Evolutionary conservation across 176 grass and related monocot genomes (phyloP), one percentile per base, ranked within the genome.

Genomic region (Tillandsia leiboldiana): DNA sequence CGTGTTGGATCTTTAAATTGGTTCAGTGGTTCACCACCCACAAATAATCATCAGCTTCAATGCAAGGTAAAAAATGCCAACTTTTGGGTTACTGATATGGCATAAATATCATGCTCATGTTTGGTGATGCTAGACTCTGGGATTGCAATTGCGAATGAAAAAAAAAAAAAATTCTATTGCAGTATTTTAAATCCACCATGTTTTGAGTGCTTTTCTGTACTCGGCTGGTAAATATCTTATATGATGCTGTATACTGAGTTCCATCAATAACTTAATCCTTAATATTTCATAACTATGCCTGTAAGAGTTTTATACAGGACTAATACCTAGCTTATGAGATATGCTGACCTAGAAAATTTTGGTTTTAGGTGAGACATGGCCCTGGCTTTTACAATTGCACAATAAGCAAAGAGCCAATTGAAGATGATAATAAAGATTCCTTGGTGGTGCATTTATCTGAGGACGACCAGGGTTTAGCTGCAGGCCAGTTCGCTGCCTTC

Each of bases 401-500:
- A 12, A 73, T 93, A 51, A 68, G 51, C 10, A 23, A 77, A 54
- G 80, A 79, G 63, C 20, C 65, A 53, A 85, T 28, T 11, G 52
- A 51, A 75, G 72, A 82, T 70, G 27, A 72, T 61, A 42, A 70
- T 70, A 82, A 68, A 72, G 77, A 84, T 64, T 26, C 56, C 77
- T 50, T 99, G 69, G 65, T 57, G 17, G 90, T 99, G 22, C 77
- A 68, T 77, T 72, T 99, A 5, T 87, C 83, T 50, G 82, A 90
- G 79, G 94, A 99, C 49, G 94, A 88, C 59, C 94, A 93, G 64
- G 94, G 94, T 47, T 86, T 99, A 75, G 94, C 94, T 70, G 87
- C 87, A 3, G 89, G 87, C 14, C 94, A 99, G 50, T 93, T 93
- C 86, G 78, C 94, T 20, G 90, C 90, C 0, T 99, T 99, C 81